Conservation (phyloP, 1,139 yeast species). For the Hyphopichia buzzinii region DNA sequence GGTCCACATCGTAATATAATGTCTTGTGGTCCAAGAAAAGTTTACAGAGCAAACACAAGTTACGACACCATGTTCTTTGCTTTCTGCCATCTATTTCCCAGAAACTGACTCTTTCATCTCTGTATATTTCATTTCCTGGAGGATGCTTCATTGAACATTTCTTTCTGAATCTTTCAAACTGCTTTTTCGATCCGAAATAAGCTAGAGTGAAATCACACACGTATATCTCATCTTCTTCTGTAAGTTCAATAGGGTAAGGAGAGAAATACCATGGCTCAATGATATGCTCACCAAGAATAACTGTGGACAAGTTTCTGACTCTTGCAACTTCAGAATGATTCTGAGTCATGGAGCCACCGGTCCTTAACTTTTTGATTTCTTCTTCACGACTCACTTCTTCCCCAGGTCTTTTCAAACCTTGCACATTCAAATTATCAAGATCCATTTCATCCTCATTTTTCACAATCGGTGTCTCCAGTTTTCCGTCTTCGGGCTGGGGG, state of each 20-base stretch:
- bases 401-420: conserved; percentile 65
- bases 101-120: conserved; percentile 75
- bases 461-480: conserved; percentile 18
- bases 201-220: conserved; percentile 89
- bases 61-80: conserved; percentile 96
- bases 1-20: conserved; percentile 94
- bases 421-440: conserved; percentile 80
- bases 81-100: conserved; percentile 96
- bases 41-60: conserved; percentile 83
- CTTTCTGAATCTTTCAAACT: conserved; percentile 84
- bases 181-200: conserved; percentile 85
- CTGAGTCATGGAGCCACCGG: conserved; percentile 97
- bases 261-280: conserved; percentile 99
- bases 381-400: conserved; percentile 82
- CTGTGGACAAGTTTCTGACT: conserved; percentile 74
- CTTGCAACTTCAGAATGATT: conserved; percentile 84
- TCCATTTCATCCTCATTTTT: conserved; percentile 72
- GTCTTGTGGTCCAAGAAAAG: conserved; percentile 93
- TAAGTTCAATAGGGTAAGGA: conserved; percentile 92
- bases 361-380: conserved; percentile 86
- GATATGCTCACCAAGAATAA: conserved; percentile 85
- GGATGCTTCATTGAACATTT: conserved; percentile 91
- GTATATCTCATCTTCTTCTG: conserved; percentile 85
- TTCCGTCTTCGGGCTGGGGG: conserved; percentile 19
- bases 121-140: conserved; percentile 95